Evolutionary conservation across 2,329 filamentous ascomycete species (phyloP).

Genomic region (Diplodia sapinea): DNA sequence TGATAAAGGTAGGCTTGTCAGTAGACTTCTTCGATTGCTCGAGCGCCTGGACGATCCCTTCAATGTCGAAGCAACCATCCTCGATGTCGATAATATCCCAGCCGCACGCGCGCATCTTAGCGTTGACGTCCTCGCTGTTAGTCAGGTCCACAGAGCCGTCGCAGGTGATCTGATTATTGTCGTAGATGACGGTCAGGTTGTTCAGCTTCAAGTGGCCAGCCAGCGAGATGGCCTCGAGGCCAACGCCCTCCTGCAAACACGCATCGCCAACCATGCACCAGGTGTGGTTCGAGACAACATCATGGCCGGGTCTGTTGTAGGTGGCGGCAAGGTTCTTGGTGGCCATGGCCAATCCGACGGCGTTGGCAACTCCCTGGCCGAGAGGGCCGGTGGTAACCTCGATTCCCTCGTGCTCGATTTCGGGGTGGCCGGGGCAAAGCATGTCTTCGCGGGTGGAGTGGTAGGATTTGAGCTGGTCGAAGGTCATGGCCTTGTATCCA

Average conservation of each 20-base stretch:
- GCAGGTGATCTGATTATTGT: conserved; percentile 67
- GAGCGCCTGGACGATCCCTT: conserved; percentile 56
- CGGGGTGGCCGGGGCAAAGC: conserved; percentile 62
- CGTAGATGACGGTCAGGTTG: conserved; percentile 64
- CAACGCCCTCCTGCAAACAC: conserved; percentile 65
- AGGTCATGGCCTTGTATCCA: conserved; percentile 62
- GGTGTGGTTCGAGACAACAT: conserved; percentile 58
- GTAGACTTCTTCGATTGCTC: conserved; percentile 51
- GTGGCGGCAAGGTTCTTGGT: conserved; percentile 61
- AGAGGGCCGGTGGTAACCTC: conserved; percentile 66
- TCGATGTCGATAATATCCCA: conserved; percentile 63
- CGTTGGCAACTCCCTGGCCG: conserved; percentile 66
- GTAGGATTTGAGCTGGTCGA: conserved; percentile 64
- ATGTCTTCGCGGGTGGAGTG: conserved; percentile 56
- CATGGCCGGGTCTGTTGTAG: conserved; percentile 59
- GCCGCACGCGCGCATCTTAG: conserved; percentile 63
- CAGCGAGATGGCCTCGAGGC: conserved; percentile 62
- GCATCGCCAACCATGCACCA: conserved; percentile 66
- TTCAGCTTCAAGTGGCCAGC: conserved; percentile 62
- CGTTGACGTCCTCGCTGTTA: conserved; percentile 63
- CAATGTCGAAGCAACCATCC: conserved; percentile 60
- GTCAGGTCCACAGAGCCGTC: conserved; percentile 62
- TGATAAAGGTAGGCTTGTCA: conserved; percentile 64
- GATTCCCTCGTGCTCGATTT: conserved; percentile 63
- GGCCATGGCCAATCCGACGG: conserved; percentile 64